Conservation (phyloP, 805 yeast genomes). For the Lipomyces anomalus region DNA sequence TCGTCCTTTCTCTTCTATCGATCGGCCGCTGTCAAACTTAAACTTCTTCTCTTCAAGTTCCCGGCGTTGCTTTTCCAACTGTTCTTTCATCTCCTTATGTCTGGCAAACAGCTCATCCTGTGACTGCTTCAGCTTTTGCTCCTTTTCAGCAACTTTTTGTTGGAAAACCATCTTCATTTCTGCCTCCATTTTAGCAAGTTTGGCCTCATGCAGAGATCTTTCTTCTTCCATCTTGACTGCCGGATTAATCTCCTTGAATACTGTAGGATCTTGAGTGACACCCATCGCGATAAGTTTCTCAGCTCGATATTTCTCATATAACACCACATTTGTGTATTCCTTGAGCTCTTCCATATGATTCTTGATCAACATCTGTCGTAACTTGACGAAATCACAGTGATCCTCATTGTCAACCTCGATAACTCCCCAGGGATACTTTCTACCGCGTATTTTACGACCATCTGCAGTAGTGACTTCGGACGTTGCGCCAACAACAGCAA, state of each 20-base stretch:
- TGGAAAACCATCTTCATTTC: constrained; percentile 97
- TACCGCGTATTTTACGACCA: constrained; percentile 81
- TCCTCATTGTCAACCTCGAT: constrained; percentile 92
- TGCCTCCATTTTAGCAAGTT: constrained; percentile 85
- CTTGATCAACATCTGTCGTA: constrained; percentile 83
- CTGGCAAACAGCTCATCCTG: constrained; percentile 93
- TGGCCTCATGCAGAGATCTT: constrained; percentile 85
- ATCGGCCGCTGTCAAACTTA: constrained; percentile 43
- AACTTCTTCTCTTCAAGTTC: constrained; percentile 86
- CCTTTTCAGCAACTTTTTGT: constrained; percentile 93
- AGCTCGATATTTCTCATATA: constrained; percentile 87
- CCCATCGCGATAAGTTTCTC: constrained; percentile 77
- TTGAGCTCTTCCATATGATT: constrained; percentile 90
- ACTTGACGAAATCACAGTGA: constrained; percentile 84
- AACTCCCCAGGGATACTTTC: constrained; percentile 95
- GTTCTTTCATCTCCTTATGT: constrained; percentile 96
- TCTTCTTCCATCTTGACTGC: constrained; percentile 89
- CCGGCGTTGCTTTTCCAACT: constrained; percentile 78
- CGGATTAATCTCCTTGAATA: constrained; percentile 94
- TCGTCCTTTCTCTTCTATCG: constrained; percentile 11
- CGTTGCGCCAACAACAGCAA: constrained; percentile 92
- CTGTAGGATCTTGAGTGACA: constrained; percentile 83
- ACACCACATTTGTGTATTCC: constrained; percentile 66
- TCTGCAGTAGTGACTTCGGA: constrained; percentile 60
- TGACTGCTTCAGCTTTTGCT: constrained; percentile 90